Conservation (phyloP, 2,329 filamentous ascomycete species). For the Pseudocercospora fijiensis region DNA sequence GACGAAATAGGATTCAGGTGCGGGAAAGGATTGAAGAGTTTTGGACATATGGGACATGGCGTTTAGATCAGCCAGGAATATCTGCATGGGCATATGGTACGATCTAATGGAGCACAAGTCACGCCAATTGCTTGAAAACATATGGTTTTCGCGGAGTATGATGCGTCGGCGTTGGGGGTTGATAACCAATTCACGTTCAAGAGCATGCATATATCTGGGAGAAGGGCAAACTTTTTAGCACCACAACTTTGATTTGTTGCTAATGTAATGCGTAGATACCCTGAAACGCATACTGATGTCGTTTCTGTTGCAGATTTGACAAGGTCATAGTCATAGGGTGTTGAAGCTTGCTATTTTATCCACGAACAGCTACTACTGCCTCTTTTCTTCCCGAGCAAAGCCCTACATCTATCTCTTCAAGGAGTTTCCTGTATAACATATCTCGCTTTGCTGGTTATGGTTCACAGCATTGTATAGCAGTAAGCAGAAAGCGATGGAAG, state of each 20-base stretch:
- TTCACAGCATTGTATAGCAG: neutral
- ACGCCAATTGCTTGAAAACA: neutral
- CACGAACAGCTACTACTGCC: neutral
- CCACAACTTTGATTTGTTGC: neutral
- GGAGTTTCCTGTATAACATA: neutral
- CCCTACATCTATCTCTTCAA: neutral
- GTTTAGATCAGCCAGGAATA: neutral
- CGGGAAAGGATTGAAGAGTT: neutral
- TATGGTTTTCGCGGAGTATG: neutral
- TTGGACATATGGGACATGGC: constrained; percentile 5
- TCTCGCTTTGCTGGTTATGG: neutral
- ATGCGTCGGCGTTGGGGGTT: neutral
- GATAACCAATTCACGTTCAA: neutral
- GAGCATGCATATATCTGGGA: neutral
- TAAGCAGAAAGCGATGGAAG: neutral
- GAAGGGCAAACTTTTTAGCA: neutral
- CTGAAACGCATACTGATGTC: neutral
- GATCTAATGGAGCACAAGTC: neutral
- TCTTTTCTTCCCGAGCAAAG: neutral
- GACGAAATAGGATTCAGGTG: neutral
- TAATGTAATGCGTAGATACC: constrained; percentile 2
- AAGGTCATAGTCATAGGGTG: neutral
- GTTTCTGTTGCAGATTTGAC: neutral
- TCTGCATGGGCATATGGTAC: neutral
- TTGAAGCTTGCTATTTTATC: neutral